Conservation (phyloP, 2,329 filamentous ascomycete species). For the Colletotrichum navitas region DNA sequence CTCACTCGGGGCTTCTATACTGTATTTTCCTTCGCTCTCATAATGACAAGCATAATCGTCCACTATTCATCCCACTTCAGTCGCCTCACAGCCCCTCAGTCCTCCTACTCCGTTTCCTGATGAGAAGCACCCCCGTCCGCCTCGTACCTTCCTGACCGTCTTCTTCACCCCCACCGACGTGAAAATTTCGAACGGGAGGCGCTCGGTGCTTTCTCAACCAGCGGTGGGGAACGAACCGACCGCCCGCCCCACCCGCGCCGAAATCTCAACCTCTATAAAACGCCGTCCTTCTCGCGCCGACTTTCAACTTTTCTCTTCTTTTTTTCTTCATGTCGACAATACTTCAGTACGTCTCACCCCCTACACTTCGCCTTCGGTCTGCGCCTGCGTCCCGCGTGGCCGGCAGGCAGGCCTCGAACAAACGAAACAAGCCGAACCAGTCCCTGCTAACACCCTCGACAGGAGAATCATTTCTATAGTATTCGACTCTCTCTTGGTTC, state of each 20-base stretch:
- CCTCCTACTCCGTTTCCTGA: too few species aligned
- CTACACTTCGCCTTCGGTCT: slow-evolving; percentile 44
- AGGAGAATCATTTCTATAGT: slow-evolving; percentile 99
- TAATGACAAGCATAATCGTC: not conserved
- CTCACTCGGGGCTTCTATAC: not conserved
- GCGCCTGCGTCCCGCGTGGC: not conserved
- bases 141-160: not conserved
- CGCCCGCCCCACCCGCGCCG: not conserved
- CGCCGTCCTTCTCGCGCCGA: slow-evolving; percentile 43
- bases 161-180: not conserved
- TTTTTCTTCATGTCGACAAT: slow-evolving; percentile 73
- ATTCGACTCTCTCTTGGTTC: slow-evolving; percentile 92
- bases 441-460: slow-evolving; percentile 42
- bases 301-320: slow-evolving; percentile 56
- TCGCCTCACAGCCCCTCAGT: not conserved
- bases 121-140: too few species aligned
- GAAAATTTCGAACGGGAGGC: slow-evolving; percentile 12
- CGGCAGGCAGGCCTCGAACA: not conserved
- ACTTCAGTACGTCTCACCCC: slow-evolving; percentile 64
- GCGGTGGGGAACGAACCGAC: not conserved
- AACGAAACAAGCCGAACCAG: too few species aligned
- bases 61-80: not conserved
- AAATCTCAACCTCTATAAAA: slow-evolving; percentile 56
- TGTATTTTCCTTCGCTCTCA: too few species aligned
- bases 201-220: slow-evolving; percentile 2